Base-by-base conservation (phyloP, 1,284 basidiomycete species). In the Cryptococcus sp. region DNA sequence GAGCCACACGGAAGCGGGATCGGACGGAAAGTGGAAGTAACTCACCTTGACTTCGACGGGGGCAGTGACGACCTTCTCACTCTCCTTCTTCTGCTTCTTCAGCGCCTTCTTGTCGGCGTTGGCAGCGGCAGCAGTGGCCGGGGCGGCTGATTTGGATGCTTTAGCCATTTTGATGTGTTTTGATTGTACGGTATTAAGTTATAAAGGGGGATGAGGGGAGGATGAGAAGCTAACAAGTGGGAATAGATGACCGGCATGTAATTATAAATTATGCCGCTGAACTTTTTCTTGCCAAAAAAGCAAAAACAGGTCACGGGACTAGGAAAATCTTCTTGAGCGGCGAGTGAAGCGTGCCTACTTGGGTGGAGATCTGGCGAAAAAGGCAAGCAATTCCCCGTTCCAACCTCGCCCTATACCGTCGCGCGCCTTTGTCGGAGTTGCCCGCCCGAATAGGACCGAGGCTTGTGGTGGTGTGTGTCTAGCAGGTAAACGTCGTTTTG, bases 141-240 rank as follows among this genome's bases (percentile, higher is more conserved):
- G 59, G 45, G 69, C 61, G 54, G 68, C 64, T 40, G 81, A 80
- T 70, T 82, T 83, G 47, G 78, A 80, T 54, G 80, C 62, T 60
- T 81, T 76, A 56, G 69, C 74, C 74, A 79, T 74, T 77, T 69
- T 72, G 64, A 57, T 19, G 31, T 63, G 27, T 52, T 48, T 51
- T 54, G 48, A 42, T 39, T 49, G 41, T 51, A 53, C 48, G 27
- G 47, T 31, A 53, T 39, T 35, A 46, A 47, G 15, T 16, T 23
- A 57, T 53, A 47, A 48, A 57, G 39, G 46, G 41, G 50, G 48
- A 54, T 38, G 59, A n/a, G 57, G 35, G 49, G 56, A 38, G 55
- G 39, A 50, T 44, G 35, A 46, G 35, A 47, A 47, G 35, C 31
- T 47, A 56, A 42, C 19, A 38, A 44, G 47, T 31, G 57, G 47